Evolutionary conservation across 2,329 filamentous ascomycete genomes (phyloP), one percentile per base, ranked within the genome.

Genomic region (Phialophora tarda): DNA sequence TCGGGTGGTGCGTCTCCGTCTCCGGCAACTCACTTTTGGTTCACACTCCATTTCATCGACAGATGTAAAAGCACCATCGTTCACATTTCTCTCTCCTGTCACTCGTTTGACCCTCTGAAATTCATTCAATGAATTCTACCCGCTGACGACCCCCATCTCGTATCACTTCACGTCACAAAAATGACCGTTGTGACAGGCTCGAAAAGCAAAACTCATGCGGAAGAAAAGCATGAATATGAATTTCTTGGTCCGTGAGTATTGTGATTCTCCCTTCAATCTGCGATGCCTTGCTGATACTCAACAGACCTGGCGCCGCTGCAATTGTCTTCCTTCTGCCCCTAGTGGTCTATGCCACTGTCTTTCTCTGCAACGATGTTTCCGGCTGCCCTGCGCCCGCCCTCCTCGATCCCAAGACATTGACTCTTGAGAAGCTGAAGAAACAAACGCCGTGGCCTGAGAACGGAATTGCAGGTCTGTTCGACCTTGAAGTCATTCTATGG

Each of bases 321-420:
- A 91, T 98, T 74, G 91, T 91, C 7, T 89, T 96, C 73, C 89
- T 89, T 64, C 87, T 97, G 0, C 94, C 94, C 0, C 67, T 93
- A 50, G 84, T 93, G 70, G 86, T 92, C 73, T 96, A 95, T 80
- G 77, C 88, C 73, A 89, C 94, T 75, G 85, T 89, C 55, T 96
- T 97, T 76, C 83, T 90, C 74, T 97, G 94, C 85, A 98, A 97
- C 81, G 93, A 98, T 77, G 83, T 96, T 70, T 90, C 92, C 8
- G 94, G 95, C 65, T 98, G 95, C 76, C 95, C 94, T 55, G 89
- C 91, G 2, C 92, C 93, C 3, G 92, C 91, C 3, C 83, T 94
- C 8, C 84, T 96, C 44, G 84, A 85, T 71, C 93, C 91, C 34
- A 88, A 85, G 64, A 90, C 86, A 8, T 80, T 97, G 66, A 88